Conservation (phyloP, 2,329 filamentous ascomycete genomes). For the Acrocalymma vagum region DNA sequence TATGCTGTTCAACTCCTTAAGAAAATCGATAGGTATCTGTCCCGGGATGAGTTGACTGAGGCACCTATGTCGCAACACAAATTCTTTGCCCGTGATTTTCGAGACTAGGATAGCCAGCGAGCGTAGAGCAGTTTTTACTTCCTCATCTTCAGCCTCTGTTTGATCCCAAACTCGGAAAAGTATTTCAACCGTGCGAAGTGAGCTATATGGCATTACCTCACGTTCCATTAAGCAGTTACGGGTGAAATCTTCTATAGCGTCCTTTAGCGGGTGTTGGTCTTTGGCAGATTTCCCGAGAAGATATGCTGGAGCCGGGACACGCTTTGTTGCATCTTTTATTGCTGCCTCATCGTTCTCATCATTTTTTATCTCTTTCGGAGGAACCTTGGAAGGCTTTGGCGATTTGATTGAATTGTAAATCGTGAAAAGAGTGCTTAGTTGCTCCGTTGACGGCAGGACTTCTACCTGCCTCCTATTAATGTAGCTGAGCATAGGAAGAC, state of each 20-base stretch:
- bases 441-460: constrained; percentile 19
- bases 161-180: constrained; percentile 29
- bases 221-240: constrained; percentile 23
- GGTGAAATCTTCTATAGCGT: constrained; percentile 24
- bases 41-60: constrained; percentile 24
- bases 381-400: background rate
- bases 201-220: constrained; percentile 9
- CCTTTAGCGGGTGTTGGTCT: constrained; percentile 15
- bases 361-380: background rate
- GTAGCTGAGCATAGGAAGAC: constrained; percentile 10
- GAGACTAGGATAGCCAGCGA: constrained; percentile 27
- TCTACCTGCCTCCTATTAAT: constrained; percentile 11
- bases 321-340: constrained; percentile 1
- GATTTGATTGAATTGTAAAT: constrained; percentile 17
- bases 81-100: constrained; percentile 7
- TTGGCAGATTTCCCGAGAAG: background rate
- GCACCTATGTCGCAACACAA: constrained; percentile 21
- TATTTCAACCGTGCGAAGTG: constrained; percentile 21
- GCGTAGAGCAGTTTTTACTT: constrained; percentile 13
- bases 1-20: constrained; percentile 17
- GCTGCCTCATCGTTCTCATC: background rate
- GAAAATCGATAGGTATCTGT: constrained; percentile 14
- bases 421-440: constrained; percentile 17
- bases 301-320: constrained; percentile 1
- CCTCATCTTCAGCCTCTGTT: constrained; percentile 9